phyloP scores from a whole-genome alignment of 495 filamentous ascomycete genomes.

The Penicillium maclennaniae region DNA sequence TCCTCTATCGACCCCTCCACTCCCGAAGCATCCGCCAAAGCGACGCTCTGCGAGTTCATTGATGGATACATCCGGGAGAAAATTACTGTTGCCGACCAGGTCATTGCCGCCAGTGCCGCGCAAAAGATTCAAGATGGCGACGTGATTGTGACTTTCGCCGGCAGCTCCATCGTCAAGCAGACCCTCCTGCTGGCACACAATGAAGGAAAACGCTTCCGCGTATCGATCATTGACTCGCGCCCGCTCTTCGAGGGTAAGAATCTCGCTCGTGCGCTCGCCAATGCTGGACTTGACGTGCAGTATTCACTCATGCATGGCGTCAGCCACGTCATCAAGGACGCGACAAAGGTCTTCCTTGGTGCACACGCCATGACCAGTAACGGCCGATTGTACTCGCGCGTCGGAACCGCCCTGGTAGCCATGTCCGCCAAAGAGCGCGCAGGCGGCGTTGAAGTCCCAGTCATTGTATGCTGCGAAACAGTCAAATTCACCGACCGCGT shows the following conservation, averaged over 20 bases:
- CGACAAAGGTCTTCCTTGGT: conserved; percentile 78
- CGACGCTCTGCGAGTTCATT: conserved; percentile 70
- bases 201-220: conserved; percentile 68
- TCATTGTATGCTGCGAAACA: conserved; percentile 89
- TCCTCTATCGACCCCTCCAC: conserved; percentile 77
- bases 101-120: conserved; percentile 72
- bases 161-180: conserved; percentile 78
- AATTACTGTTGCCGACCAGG: conserved; percentile 78
- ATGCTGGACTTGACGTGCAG: conserved; percentile 66
- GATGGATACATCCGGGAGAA: conserved; percentile 88
- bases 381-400: conserved; percentile 78
- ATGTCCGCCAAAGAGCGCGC: conserved; percentile 72
- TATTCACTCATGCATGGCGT: conserved; percentile 78
- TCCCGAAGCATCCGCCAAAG: conserved; percentile 74
- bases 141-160: conserved; percentile 84
- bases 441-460: conserved; percentile 59
- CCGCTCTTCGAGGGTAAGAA: conserved; percentile 77
- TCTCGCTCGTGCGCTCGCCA: conserved; percentile 63
- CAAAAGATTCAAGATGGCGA: conserved; percentile 74
- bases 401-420: conserved; percentile 86
- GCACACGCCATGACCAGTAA: conserved; percentile 90
- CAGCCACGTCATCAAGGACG: conserved; percentile 65
- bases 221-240: conserved; percentile 80
- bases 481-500: conserved; percentile 94
- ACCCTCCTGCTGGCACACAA: conserved; percentile 69